Conservation (phyloP, 345 rosid species). For the Angophora floribunda region DNA sequence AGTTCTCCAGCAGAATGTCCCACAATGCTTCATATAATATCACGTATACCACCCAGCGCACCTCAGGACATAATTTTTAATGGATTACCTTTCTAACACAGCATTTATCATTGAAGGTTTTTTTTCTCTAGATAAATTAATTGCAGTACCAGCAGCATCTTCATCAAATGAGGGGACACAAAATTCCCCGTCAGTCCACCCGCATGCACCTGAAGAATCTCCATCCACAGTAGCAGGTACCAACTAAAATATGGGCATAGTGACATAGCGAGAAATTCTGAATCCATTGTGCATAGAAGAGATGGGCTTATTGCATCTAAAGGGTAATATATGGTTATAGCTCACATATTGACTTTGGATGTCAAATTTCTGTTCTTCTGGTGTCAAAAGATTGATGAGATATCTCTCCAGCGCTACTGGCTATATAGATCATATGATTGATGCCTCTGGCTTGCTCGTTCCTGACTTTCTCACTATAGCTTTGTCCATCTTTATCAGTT, state of each 20-base stretch:
- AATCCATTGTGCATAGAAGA: not conserved
- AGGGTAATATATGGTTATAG: not conserved
- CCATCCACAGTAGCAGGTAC: conserved; percentile 44
- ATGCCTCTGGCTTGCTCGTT: not conserved
- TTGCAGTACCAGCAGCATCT: conserved; percentile 20
- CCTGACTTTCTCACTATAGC: not conserved
- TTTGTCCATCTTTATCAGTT: not conserved
- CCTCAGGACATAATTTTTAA: not conserved
- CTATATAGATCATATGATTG: too few species aligned
- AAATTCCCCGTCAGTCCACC: conserved; percentile 23
- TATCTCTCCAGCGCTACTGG: not conserved
- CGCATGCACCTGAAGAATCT: conserved; percentile 20
- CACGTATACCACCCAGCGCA: not conserved
- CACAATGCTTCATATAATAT: not conserved
- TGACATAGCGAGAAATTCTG: not conserved
- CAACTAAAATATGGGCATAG: not conserved
- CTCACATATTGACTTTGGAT: not conserved
- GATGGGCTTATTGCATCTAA: not conserved
- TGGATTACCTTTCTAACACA: not conserved
- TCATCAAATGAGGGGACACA: conserved; percentile 21
- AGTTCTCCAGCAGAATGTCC: not conserved
- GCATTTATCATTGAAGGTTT: not conserved
- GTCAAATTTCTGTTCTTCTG: too few species aligned
- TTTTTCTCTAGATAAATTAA: not conserved
- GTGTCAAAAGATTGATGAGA: not conserved